Conservation (phyloP, 192 early-diverging fungal genomes). For the Umbelopsis sp. region DNA sequence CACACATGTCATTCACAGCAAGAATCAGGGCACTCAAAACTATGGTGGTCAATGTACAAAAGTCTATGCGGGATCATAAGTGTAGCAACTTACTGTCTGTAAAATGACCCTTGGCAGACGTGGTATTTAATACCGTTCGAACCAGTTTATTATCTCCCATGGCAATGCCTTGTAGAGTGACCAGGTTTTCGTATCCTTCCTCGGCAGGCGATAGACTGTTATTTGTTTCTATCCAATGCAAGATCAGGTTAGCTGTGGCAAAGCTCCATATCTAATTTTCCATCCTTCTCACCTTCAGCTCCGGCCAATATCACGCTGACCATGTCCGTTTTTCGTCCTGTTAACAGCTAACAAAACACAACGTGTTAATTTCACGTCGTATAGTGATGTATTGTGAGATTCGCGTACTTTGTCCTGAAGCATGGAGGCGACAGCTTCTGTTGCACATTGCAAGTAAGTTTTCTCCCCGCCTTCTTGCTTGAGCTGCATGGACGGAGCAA, state of each 20-base stretch:
- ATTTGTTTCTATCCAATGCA: conserved; percentile 47
- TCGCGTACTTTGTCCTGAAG: conserved; percentile 25
- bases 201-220: conserved; percentile 51
- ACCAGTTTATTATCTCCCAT: background rate
- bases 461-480: conserved; percentile 31
- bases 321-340: conserved; percentile 66
- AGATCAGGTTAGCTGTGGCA: background rate
- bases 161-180: background rate
- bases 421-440: conserved; percentile 15
- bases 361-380: background rate
- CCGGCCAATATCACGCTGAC: conserved; percentile 61
- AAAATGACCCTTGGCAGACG: background rate
- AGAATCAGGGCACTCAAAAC: conserved; percentile 70
- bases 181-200: background rate
- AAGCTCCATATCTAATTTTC: background rate
- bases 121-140: background rate
- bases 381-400: background rate
- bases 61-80: background rate
- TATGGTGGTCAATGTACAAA: conserved; percentile 24
- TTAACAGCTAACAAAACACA: conserved; percentile 54
- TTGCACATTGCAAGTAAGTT: conserved; percentile 28
- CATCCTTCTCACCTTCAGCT: conserved; percentile 48
- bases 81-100: background rate
- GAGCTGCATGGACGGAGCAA: conserved; percentile 48
- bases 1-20: conserved; percentile 54